A percentile compares a stretch with the other conserved stretches of the same genome.
Evolutionary conservation across 179 eudicot genomes (phyloP).

Genomic region (Corrigiola litoralis): DNA sequence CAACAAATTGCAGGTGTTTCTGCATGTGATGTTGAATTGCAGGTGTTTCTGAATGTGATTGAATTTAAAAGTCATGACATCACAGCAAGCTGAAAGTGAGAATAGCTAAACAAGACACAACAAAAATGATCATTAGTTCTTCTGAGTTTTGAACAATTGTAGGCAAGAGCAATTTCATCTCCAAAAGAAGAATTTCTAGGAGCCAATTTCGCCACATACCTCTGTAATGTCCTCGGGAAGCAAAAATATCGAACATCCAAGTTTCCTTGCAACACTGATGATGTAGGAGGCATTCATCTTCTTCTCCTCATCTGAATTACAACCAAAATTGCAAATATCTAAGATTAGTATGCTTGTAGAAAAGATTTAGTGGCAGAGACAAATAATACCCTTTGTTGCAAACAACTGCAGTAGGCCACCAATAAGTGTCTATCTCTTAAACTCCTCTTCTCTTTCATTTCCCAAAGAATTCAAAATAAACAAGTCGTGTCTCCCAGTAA

Average conservation of each 20-base stretch:
- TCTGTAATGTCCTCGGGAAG: conserved; percentile 94
- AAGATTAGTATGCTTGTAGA: neutral
- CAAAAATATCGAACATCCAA: conserved; percentile 94
- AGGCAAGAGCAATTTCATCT: neutral
- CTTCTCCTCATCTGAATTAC: conserved; percentile 76
- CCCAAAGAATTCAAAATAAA: neutral
- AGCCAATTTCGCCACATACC: conserved; percentile 36
- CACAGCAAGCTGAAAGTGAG: no score
- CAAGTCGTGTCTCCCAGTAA: neutral
- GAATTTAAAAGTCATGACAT: no score
- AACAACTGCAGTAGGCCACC: neutral
- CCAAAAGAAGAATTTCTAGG: neutral
- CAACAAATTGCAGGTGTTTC: no score
- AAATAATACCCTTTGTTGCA: neutral
- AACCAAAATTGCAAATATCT: neutral
- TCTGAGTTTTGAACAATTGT: neutral
- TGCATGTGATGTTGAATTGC: neutral
- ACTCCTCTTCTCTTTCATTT: no score
- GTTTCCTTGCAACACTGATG: conserved; percentile 95
- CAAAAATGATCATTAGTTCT: neutral
- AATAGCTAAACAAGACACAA: neutral
- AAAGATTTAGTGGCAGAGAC: neutral
- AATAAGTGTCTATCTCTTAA: no score
- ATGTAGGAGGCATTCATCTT: conserved; percentile 95
- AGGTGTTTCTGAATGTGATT: no score